phyloP scores from a whole-genome alignment of 805 yeast genomes.

The Monosporozyma solicola region DNA sequence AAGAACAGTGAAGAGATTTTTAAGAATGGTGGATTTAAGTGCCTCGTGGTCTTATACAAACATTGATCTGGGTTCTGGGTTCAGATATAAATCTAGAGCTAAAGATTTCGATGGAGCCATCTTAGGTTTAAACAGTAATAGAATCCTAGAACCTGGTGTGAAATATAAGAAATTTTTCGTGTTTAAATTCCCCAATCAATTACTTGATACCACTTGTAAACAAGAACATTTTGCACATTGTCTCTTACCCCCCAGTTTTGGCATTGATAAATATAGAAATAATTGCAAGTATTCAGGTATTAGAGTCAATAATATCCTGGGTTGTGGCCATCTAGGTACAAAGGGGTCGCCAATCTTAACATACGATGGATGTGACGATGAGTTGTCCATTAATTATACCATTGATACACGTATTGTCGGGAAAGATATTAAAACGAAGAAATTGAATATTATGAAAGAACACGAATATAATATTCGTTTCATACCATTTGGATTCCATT shows the following conservation, averaged over 20 bases:
- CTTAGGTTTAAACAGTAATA: conserved; percentile 37
- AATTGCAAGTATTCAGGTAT: conserved; percentile 19
- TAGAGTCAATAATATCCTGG: conserved; percentile 34
- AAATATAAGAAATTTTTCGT: conserved; percentile 49
- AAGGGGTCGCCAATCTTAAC: conserved; percentile 47
- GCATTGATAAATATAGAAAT: conserved; percentile 26
- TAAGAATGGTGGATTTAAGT: conserved; percentile 42
- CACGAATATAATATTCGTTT: conserved; percentile 18
- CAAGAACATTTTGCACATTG: conserved; percentile 31
- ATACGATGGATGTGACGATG: conserved; percentile 33
- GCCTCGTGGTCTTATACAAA: conserved; percentile 42
- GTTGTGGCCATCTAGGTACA: conserved; percentile 44
- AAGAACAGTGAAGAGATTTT: conserved; percentile 29
- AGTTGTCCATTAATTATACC: conserved; percentile 39
- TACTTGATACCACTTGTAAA: conserved; percentile 45
- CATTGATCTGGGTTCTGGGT: conserved; percentile 42
- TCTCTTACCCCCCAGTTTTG: conserved; percentile 35
- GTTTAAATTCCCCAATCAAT: conserved; percentile 44
- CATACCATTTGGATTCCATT: conserved; percentile 23
- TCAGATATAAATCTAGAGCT: conserved; percentile 14
- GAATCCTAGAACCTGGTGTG: conserved; percentile 38
- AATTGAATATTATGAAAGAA: conserved; percentile 15
- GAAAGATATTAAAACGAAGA: conserved; percentile 22
- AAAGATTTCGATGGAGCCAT: conserved; percentile 22
- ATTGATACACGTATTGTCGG: conserved; percentile 49